These are phyloP conservation scores for Aspergillus oerlinghausenensis DNA, from an alignment of 2,329 filamentous ascomycete genomes.

Conservation along the genomic window DNA sequence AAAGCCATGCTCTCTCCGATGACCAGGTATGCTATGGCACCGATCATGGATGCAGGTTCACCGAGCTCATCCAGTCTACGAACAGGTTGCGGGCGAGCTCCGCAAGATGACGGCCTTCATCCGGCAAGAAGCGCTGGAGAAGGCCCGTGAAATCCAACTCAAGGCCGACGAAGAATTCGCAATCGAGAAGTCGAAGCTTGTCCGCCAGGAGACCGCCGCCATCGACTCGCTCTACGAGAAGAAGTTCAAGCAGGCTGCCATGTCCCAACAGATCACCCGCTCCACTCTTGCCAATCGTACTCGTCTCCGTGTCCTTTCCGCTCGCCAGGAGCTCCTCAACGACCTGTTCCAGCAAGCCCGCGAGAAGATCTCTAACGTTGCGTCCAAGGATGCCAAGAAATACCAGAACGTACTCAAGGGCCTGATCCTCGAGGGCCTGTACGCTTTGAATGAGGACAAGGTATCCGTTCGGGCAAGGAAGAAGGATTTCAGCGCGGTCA, in stretches of 20 bases:
- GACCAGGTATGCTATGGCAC: slow-evolving; percentile 67
- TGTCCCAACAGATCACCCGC: slow-evolving; percentile 97
- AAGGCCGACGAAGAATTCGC: slow-evolving; percentile 99
- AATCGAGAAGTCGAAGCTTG: slow-evolving; percentile 98
- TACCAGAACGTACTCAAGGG: slow-evolving; percentile 74
- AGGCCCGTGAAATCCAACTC: slow-evolving; percentile 93
- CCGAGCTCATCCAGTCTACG: slow-evolving; percentile 12
- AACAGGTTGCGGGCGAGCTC: slow-evolving; percentile 90
- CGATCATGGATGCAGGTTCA: slow-evolving; percentile 6
- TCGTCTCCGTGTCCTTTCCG: slow-evolving; percentile 78
- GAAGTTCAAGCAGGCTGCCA: slow-evolving; percentile 97
- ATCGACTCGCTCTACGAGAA: slow-evolving; percentile 95
- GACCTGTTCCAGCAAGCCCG: slow-evolving; percentile 77
- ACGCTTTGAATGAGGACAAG: slow-evolving; percentile 77
- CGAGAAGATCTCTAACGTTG: slow-evolving; percentile 63
- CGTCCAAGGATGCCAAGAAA: slow-evolving; percentile 52
- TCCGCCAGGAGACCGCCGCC: slow-evolving; percentile 86
- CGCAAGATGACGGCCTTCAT: slow-evolving; percentile 99
- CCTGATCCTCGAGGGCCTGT: slow-evolving; percentile 83
- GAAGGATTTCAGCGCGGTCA: slow-evolving; percentile 69
- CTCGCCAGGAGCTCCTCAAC: slow-evolving; percentile 87
- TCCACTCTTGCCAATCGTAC: slow-evolving; percentile 97
- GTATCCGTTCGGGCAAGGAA: slow-evolving; percentile 71
- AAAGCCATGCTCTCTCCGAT: slow-evolving; percentile 91
- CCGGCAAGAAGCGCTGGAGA: slow-evolving; percentile 95